Evolutionary conservation across 768 basidiomycete species (phyloP), one percentile per base, ranked within the genome.

Genomic region (Mycena crocata): DNA sequence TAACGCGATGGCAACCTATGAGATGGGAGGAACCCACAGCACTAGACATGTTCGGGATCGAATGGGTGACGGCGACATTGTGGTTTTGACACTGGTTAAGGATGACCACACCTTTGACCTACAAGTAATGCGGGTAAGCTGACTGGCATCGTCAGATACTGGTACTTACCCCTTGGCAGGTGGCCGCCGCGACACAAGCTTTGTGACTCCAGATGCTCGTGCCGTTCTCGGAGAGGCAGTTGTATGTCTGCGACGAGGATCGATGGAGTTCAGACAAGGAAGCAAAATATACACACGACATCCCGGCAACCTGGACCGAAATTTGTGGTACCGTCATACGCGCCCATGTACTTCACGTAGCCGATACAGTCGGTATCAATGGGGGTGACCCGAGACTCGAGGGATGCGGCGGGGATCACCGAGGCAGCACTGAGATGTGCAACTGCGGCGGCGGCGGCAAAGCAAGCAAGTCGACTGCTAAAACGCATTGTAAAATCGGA

Each of bases 1-100:
- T 48, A 23, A 49, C n/a, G 57, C 32, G 31, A 42, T 42, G n/a
- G n/a, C 19, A 15, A 34, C 28, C n/a, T 35, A 5, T 48, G 44
- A 45, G 45, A 30, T 21, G 35, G 19, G 19, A 61, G 31, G 40
- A 10, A 62, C 66, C 44, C 12, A 64, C 57, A 28, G 68, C 46
- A 44, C 26, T 26, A 15, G 58, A 54, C 37, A 58, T n/a, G 56
- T 64, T 48, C 35, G 67, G 67, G 32, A 68, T 64, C 14, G 49
- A 49, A 17, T 50, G 26, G 44, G 58, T 40, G 15, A 24, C 21
- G 23, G 34, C 37, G n/a, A 71, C 61, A 19, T 37, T 24, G 9
- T 57, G 57, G 52, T 67, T 66, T 50, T 66, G 64, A 61, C 68
- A 70, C 44, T 63, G 68, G 56, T 65, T 66, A 40, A 66, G 62